Evolutionary conservation across 345 rosid species (phyloP), one percentile per base, ranked within the genome.

Genomic region (Camelina neglecta): DNA sequence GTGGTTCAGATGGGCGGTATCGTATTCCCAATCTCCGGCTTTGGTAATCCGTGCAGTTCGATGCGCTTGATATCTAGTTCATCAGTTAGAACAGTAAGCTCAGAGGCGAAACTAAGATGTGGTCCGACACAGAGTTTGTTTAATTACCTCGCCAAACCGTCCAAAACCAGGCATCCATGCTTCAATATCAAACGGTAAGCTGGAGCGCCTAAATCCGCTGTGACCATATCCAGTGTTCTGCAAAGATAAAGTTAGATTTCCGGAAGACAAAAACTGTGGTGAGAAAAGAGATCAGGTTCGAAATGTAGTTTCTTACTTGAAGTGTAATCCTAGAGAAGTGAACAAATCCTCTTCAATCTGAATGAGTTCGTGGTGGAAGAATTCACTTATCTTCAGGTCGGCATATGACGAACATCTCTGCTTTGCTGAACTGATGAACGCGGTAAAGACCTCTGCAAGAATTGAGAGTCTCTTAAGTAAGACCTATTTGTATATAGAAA

Each of bases 111-210:
- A 31, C 23, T n/a, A 59, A 29, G 39, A 39, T 7, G 66, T 62
- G 57, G 31, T 70, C 10, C 3, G 11, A 56, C 33, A 38, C 31
- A 15, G 67, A 18, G 39, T 59, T 23, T 42, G 60, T 38, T 62
- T 24, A 20, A n/a, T 68, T 84, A 94, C 98, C 97, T 94, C 97
- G 16, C 98, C 97, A 56, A 81, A 94, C 6, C 96, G 83, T 60
- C 90, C 98, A 64, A 93, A 83, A 73, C 98, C 96, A 6, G 98
- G 97, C 97, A 94, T 92, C 98, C 98, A 94, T 73, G 97, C 97
- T 78, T 94, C 98, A 77, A 92, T 87, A 81, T 94, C 98, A 79
- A 84, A 94, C 96, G 95, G 69, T 85, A 94, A 55, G 98, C 96
- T 48, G 98, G 98, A 16, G 98, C 92, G 8, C 98, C 98, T 69